Percentiles rank a stretch among this genome's conserved stretches.
phyloP scores from a whole-genome alignment of 306 rosid species.

The Vachellia collinsii region DNA sequence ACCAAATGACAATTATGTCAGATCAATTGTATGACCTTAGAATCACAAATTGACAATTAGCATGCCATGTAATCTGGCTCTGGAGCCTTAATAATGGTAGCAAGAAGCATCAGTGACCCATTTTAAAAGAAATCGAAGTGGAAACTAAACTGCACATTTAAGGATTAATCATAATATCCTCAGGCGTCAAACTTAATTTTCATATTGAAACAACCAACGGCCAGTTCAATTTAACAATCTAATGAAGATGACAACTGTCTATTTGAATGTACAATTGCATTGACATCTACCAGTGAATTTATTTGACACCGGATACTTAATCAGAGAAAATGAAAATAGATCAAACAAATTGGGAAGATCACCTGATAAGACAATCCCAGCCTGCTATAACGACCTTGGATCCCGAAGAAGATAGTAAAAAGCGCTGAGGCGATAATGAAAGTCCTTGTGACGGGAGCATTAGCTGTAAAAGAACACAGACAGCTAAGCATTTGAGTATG shows the following conservation, averaged over 20 bases:
- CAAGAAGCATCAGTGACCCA: constrained; percentile 2
- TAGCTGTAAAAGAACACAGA: constrained; percentile 60
- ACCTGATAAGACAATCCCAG: constrained; percentile 95
- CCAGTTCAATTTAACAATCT: constrained; percentile 3
- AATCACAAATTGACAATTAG: constrained; percentile 15
- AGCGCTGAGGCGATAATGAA: constrained; percentile 71
- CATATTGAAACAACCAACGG: constrained; percentile 4
- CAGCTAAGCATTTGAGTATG: constrained; percentile 41
- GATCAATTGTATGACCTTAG: constrained; percentile 26
- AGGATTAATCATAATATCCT: background rate
- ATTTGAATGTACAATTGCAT: constrained; percentile 6
- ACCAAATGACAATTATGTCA: constrained; percentile 2
- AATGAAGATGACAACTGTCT: constrained; percentile 3
- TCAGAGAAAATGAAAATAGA: constrained; percentile 6
- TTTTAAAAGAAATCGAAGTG: constrained; percentile 29
- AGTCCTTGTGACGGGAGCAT: constrained; percentile 89
- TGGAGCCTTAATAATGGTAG: constrained; percentile 1
- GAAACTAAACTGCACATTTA: background rate
- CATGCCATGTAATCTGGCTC: constrained; percentile 11
- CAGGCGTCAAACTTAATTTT: constrained; percentile 1
- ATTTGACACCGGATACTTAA: background rate
- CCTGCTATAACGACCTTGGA: constrained; percentile 76
- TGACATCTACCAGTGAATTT: constrained; percentile 11
- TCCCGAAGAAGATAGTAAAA: constrained; percentile 88
- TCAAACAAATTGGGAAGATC: constrained; percentile 7